These are phyloP conservation scores for Suillus clintonianus DNA, from an alignment of 768 basidiomycete species.

Conservation along the genomic window DNA sequence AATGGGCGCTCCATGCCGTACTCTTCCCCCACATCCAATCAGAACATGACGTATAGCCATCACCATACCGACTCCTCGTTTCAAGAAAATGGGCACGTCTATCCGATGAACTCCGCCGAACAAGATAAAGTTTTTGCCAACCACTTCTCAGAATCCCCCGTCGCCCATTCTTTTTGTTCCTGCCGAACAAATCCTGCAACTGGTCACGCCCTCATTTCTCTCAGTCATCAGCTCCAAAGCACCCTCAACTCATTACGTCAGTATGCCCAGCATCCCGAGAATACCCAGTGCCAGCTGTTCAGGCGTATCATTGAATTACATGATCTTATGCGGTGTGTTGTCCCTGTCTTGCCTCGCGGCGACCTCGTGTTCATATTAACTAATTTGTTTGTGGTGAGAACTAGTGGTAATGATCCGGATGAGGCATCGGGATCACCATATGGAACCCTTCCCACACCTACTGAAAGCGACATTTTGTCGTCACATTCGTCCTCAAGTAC, in stretches of 20 bases:
- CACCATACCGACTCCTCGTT: constrained; percentile 34
- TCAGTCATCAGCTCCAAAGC: constrained; percentile 64
- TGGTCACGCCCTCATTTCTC: constrained; percentile 57
- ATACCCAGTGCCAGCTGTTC: constrained; percentile 55
- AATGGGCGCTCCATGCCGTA: constrained; percentile 34
- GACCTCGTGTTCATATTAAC: constrained; percentile 35
- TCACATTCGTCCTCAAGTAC: constrained; percentile 47
- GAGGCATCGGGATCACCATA: constrained; percentile 51
- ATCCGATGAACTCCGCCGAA: constrained; percentile 37
- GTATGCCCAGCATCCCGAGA: constrained; percentile 57
- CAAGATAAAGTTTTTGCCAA: constrained; percentile 35
- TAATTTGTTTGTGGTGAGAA: constrained; percentile 33
- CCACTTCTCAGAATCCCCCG: constrained; percentile 32
- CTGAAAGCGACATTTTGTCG: constrained; percentile 60
- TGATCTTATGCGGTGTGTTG: constrained; percentile 63
- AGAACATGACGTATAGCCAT: constrained; percentile 34
- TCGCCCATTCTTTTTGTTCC: constrained; percentile 49
- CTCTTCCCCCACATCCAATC: constrained; percentile 35
- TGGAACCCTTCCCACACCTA: constrained; percentile 56
- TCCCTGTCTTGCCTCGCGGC: constrained; percentile 35
- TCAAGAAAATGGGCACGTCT: constrained; percentile 37
- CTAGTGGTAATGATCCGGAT: constrained; percentile 52
- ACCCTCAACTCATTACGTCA: constrained; percentile 60
- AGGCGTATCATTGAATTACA: constrained; percentile 62
- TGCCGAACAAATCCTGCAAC: constrained; percentile 66